Evolutionary conservation across 1,284 basidiomycete species (phyloP), one percentile per base, ranked within the genome.

Genomic region (Ceratobasidium sp.): DNA sequence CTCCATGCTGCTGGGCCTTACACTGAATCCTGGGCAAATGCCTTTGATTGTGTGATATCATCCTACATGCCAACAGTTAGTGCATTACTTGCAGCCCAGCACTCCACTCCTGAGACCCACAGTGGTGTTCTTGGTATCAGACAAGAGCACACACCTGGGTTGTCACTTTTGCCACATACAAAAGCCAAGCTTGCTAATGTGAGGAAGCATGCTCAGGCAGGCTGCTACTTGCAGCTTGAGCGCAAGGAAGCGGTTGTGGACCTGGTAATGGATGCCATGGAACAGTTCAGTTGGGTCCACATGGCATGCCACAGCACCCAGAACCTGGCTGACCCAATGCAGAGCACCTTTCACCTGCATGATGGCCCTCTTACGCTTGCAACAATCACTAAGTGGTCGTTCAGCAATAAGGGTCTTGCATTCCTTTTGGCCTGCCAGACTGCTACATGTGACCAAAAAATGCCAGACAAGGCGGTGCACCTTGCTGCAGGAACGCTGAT

Each of bases 1-100:
- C 69, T 77, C 35, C 76, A 76, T 64, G 76, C 76, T 29, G 75
- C 75, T 29, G 75, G 74, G 10, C 25, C 68, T 29, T 72, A 71
- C 38, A 43, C 67, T 64, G 43, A 20, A 43, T 22, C 32, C 25
- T 31, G 34, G 52, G n/a, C 45, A 13, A 68, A 65, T 31, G 49
- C 70, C 10, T 73, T 58, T 12, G 70, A 75, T 35, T 74, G 70
- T 43, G 73, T 74, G n/a, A 69, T 76, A 32, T 76, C 76, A 10
- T 77, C 75, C 0, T 77, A 77, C 53, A 74, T 70, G 0, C 75
- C 75, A 17, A 73, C 75, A 31, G 42, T 76, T 15, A 67, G 57
- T 29, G 57, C 74, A 1, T 70, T 60, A 49, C 73, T 20, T 72
- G 6, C 8, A 20, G 29, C 15, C 25, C 6, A 49, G 20, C 15